These are phyloP conservation scores for Pythium scleroteichum DNA, from an alignment of 352 stramenopile species.

Conservation along the genomic window DNA sequence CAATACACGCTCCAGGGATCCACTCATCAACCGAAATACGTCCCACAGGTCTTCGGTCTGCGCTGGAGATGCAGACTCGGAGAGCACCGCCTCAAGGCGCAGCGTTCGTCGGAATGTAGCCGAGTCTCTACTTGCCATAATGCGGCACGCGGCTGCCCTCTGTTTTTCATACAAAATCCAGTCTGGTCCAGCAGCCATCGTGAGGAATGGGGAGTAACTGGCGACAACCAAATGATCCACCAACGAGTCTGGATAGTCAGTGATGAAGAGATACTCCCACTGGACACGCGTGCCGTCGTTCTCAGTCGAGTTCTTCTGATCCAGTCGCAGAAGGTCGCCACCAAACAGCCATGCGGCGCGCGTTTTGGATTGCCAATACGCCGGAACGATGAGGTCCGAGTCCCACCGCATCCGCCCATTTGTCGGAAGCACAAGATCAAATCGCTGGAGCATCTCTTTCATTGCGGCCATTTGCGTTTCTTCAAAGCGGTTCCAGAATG, in stretches of 20 bases:
- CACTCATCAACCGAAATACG: no score
- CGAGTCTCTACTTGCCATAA: neutral
- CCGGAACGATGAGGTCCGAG: conserved; percentile 16
- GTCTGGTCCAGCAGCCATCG: neutral
- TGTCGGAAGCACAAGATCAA: conserved; percentile 8
- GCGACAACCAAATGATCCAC: no score
- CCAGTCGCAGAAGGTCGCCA: neutral
- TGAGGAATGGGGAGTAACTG: neutral
- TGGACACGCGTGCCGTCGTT: neutral
- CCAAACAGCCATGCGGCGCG: conserved; percentile 6
- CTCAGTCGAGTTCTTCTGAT: neutral
- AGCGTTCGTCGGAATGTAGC: no score
- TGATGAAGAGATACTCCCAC: conserved; percentile 25
- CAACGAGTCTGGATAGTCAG: conserved; percentile 9
- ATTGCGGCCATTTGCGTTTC: conserved; percentile 16
- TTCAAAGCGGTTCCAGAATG: neutral
- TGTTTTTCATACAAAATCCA: neutral
- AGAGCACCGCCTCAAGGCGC: no score
- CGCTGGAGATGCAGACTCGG: no score
- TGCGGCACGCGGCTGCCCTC: neutral
- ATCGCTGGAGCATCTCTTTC: conserved; percentile 24
- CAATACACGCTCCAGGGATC: no score
- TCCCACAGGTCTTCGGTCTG: no score
- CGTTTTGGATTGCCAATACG: conserved; percentile 1
- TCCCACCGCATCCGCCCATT: conserved; percentile 13